These are phyloP conservation scores for Alternaria sp. DNA, from an alignment of 2,329 filamentous ascomycete species.

Conservation along the genomic window DNA sequence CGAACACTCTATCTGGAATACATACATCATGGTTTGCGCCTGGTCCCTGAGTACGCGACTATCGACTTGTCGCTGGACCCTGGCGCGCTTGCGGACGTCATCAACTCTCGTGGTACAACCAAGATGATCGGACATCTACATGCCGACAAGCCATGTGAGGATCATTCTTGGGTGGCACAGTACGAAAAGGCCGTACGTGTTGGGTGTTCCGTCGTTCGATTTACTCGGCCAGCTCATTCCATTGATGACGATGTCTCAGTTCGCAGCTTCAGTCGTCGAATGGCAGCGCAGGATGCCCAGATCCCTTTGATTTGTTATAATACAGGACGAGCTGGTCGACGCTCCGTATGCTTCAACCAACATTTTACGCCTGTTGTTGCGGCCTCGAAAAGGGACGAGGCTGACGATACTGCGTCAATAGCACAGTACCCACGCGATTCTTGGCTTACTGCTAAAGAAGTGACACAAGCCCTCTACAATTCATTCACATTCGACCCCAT, in stretches of 20 bases:
- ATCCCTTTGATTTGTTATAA: constrained; percentile 70
- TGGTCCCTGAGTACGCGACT: constrained; percentile 66
- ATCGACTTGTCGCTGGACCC: constrained; percentile 66
- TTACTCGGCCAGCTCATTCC: constrained; percentile 63
- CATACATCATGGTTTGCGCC: constrained; percentile 64
- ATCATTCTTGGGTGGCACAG: constrained; percentile 60
- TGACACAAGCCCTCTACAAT: constrained; percentile 69
- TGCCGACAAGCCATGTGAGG: constrained; percentile 61
- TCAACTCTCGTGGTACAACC: constrained; percentile 60
- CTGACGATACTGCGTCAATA: constrained; percentile 3
- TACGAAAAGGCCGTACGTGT: constrained; percentile 65
- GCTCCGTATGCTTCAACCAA: constrained; percentile 71
- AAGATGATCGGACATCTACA: constrained; percentile 67
- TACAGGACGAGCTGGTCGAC: constrained; percentile 66
- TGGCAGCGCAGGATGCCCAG: constrained; percentile 53
- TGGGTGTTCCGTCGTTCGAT: constrained; percentile 67
- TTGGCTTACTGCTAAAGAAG: constrained; percentile 66
- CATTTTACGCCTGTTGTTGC: constrained; percentile 68
- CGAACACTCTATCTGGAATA: constrained; percentile 61
- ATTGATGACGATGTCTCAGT: constrained; percentile 70
- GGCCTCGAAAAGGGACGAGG: constrained; percentile 48
- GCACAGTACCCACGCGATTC: constrained; percentile 48
- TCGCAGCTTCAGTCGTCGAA: constrained; percentile 60
- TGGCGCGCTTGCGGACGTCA: constrained; percentile 57
- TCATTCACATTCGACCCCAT: constrained; percentile 72